These are phyloP conservation scores for Crithidia thermophila DNA, from an alignment of 208 protist genomes.

Conservation along the genomic window DNA sequence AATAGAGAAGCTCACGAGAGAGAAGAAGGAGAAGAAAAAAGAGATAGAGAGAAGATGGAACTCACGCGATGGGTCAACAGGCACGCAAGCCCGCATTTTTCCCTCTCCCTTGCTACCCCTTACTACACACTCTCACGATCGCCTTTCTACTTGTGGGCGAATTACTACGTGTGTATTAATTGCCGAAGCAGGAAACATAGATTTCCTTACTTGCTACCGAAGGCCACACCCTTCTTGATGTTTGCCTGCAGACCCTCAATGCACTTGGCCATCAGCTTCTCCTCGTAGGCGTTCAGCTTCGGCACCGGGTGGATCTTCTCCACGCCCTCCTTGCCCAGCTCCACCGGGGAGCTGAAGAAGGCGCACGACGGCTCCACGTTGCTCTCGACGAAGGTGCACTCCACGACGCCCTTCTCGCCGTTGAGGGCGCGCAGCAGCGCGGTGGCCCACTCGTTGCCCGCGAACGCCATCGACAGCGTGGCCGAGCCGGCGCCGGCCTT, in stretches of 20 bases:
- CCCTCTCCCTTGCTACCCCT: too few relatives aligned
- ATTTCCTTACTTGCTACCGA: conserved; percentile 34
- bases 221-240: conserved; percentile 83
- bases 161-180: background rate
- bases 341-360: conserved; percentile 81
- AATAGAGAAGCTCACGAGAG: too few relatives aligned
- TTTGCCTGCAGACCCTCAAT: conserved; percentile 83
- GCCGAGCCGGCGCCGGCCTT: conserved; percentile 91
- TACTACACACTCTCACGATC: too few relatives aligned
- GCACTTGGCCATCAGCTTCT: conserved; percentile 71
- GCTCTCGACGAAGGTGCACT: conserved; percentile 80
- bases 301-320: conserved; percentile 65
- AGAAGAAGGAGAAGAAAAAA: too few relatives aligned
- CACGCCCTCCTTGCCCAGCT: conserved; percentile 79
- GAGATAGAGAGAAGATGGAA: too few relatives aligned
- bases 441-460: conserved; percentile 86
- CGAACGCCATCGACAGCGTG: conserved; percentile 65
- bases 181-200: too few relatives aligned
- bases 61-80: too few relatives aligned
- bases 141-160: background rate
- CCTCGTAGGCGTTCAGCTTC: conserved; percentile 61
- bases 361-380: conserved; percentile 43
- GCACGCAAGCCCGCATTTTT: background rate
- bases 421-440: conserved; percentile 54
- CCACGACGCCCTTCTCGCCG: conserved; percentile 62